Evolutionary conservation across 2,329 filamentous ascomycete species (phyloP).

Genomic region (Xylariales sp.): DNA sequence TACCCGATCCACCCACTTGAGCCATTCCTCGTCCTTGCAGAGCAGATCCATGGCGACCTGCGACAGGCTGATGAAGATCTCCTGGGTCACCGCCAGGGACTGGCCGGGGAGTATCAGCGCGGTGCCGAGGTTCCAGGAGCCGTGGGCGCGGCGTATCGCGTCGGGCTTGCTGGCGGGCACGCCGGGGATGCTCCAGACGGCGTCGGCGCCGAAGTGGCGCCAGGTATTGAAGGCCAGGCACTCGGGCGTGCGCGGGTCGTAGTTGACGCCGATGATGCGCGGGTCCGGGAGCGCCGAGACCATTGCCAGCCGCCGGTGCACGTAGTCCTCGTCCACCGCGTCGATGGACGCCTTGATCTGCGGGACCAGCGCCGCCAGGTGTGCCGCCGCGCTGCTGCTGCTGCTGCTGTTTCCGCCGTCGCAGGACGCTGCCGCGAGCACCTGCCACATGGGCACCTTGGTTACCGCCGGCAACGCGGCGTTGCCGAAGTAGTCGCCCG

Average conservation of each 20-base stretch:
- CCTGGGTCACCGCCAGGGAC: slow-evolving; percentile 19
- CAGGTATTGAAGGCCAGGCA: slow-evolving; percentile 41
- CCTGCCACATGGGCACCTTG: slow-evolving; percentile 15
- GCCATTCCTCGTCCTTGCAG: slow-evolving; percentile 24
- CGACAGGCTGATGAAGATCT: slow-evolving; percentile 26
- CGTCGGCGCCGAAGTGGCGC: slow-evolving; percentile 38
- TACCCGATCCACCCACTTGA: slow-evolving; percentile 26
- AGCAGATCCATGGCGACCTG: slow-evolving; percentile 24
- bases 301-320: slow-evolving; percentile 31
- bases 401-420: too few species aligned
- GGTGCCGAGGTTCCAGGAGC: slow-evolving; percentile 24
- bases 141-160: slow-evolving; percentile 24
- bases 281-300: slow-evolving; percentile 32
- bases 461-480: slow-evolving; percentile 34
- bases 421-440: slow-evolving; percentile 20
- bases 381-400: slow-evolving; percentile 15
- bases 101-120: slow-evolving; percentile 26
- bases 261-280: slow-evolving; percentile 32
- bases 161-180: slow-evolving; percentile 32
- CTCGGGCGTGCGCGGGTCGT: slow-evolving; percentile 34
- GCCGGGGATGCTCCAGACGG: slow-evolving; percentile 30
- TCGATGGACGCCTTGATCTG: slow-evolving; percentile 26
- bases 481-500: slow-evolving; percentile 34
- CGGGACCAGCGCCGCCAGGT: slow-evolving; percentile 23
- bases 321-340: slow-evolving; percentile 34